These are phyloP conservation scores for Malbranchea cinnamomea DNA, from an alignment of 2,329 filamentous ascomycete genomes.

Conservation along the genomic window DNA sequence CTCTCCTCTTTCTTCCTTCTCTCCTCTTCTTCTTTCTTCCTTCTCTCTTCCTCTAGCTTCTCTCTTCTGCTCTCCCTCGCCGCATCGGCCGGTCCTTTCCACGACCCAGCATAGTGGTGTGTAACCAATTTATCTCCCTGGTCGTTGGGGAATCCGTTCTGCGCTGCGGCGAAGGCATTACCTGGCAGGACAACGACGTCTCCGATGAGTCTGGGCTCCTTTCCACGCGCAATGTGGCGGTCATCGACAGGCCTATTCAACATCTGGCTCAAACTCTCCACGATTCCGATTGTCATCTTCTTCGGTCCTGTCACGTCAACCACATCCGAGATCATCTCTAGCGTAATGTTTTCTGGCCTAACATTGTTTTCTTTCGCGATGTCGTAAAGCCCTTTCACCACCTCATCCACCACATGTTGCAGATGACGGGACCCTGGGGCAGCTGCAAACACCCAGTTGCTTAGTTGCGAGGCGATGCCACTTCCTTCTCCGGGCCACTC, in stretches of 20 bases:
- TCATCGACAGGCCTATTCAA: conserved; percentile 12
- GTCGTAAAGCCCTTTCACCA: conserved; percentile 10
- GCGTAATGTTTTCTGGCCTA: conserved; percentile 8
- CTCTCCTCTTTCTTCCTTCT: conserved; percentile 3
- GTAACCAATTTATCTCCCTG: conserved; percentile 7
- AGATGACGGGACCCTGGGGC: conserved; percentile 11
- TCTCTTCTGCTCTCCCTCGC: conserved; percentile 4
- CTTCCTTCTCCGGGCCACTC: conserved; percentile 1
- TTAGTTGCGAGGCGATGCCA: conserved; percentile 12
- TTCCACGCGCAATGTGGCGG: conserved; percentile 12
- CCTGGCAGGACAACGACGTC: conserved; percentile 17
- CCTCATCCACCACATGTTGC: conserved; percentile 10
- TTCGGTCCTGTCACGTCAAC: conserved; percentile 16
- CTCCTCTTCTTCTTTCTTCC: conserved; percentile 3
- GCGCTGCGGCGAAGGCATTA: conserved; percentile 13
- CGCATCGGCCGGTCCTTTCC: conserved; percentile 7
- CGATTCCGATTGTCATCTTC: conserved; percentile 15
- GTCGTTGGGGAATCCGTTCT: conserved; percentile 13
- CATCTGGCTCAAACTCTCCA: conserved; percentile 11
- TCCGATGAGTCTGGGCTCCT: conserved; percentile 13
- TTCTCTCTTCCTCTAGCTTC: conserved; percentile 3
- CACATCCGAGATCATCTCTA: conserved; percentile 16
- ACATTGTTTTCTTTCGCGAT: conserved; percentile 11
- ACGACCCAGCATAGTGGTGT: conserved; percentile 9
- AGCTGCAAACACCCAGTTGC: conserved; percentile 14